phyloP scores from a whole-genome alignment of 257 asterid genomes.

The Henckelia pumila region DNA sequence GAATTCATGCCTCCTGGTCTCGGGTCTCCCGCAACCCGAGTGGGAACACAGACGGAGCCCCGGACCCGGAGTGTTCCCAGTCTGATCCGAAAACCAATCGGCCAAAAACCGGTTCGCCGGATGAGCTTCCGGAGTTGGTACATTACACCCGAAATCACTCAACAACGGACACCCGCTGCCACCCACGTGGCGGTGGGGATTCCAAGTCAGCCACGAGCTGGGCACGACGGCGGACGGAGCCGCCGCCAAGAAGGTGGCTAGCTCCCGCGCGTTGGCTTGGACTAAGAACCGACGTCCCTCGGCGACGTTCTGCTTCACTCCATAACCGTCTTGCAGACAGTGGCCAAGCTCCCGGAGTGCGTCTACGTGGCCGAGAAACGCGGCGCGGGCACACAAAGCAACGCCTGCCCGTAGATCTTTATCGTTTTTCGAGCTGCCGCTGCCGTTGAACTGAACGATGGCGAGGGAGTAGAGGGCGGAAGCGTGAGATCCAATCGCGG shows the following conservation, averaged over 20 bases:
- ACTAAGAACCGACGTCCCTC: constrained; percentile 77
- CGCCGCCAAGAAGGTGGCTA: constrained; percentile 50
- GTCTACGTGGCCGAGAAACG: constrained; percentile 78
- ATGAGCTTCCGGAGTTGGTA: constrained; percentile 26
- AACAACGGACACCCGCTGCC: constrained; percentile 24
- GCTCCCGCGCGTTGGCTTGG: constrained; percentile 92
- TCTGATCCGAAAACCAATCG: constrained; percentile 24
- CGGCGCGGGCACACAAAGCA: constrained; percentile 83
- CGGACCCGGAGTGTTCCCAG: not conserved
- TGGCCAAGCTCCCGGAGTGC: constrained; percentile 98
- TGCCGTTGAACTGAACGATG: constrained; percentile 84
- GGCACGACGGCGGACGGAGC: constrained; percentile 43
- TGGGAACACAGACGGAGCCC: constrained; percentile 26
- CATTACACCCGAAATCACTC: constrained; percentile 30
- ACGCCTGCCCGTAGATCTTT: constrained; percentile 85
- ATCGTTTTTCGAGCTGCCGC: constrained; percentile 82
- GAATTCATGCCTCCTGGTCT: constrained; percentile 21
- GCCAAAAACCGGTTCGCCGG: constrained; percentile 25
- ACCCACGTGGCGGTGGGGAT: constrained; percentile 28
- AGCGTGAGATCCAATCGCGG: constrained; percentile 81
- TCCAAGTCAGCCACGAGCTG: constrained; percentile 36
- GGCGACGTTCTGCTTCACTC: constrained; percentile 69
- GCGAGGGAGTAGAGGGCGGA: constrained; percentile 85
- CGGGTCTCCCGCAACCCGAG: constrained; percentile 25
- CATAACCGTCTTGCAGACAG: constrained; percentile 92